Percentiles rank a stretch among this genome's conserved stretches.
phyloP scores from a whole-genome alignment of 768 basidiomycete genomes.

The Boletellus emodensis region DNA sequence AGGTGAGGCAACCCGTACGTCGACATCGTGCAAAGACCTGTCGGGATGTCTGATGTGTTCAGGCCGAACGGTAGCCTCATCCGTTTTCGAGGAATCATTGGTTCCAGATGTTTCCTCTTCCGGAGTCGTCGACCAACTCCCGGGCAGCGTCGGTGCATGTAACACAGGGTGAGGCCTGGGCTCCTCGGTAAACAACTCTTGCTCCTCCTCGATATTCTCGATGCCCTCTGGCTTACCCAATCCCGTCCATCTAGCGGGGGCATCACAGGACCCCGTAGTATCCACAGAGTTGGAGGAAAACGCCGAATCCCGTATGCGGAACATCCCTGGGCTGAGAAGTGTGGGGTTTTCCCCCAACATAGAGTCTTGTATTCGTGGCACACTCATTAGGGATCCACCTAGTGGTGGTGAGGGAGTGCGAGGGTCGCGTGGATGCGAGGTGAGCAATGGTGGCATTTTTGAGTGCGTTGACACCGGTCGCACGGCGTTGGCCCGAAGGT shows the following conservation, averaged over 20 bases:
- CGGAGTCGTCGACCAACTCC: constrained; percentile 53
- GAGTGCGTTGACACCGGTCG: constrained; percentile 35
- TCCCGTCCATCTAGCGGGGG: constrained; percentile 64
- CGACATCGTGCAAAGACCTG: constrained; percentile 45
- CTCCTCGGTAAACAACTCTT: constrained; percentile 28
- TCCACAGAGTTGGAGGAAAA: constrained; percentile 47
- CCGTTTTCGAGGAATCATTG: constrained; percentile 23
- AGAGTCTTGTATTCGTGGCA: constrained; percentile 20
- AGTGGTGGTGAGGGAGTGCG: constrained; percentile 20
- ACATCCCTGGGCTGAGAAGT: constrained; percentile 55
- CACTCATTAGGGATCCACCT: constrained; percentile 10
- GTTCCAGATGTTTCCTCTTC: constrained; percentile 44
- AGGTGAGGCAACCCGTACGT: constrained; percentile 50
- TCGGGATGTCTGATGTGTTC: constrained; percentile 28
- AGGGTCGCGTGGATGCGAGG: constrained; percentile 28
- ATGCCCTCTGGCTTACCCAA: constrained; percentile 36
- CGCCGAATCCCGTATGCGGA: constrained; percentile 57
- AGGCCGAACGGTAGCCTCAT: constrained; percentile 25
- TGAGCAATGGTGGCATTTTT: constrained; percentile 39
- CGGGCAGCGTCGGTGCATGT: constrained; percentile 43
- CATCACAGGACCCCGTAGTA: constrained; percentile 44
- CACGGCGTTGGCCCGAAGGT: constrained; percentile 24
- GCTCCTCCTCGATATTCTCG: constrained; percentile 35
- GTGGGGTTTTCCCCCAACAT: constrained; percentile 24
- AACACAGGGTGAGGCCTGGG: constrained; percentile 21